Base-by-base conservation (phyloP, 768 basidiomycete genomes). In the Suillus americanus region DNA sequence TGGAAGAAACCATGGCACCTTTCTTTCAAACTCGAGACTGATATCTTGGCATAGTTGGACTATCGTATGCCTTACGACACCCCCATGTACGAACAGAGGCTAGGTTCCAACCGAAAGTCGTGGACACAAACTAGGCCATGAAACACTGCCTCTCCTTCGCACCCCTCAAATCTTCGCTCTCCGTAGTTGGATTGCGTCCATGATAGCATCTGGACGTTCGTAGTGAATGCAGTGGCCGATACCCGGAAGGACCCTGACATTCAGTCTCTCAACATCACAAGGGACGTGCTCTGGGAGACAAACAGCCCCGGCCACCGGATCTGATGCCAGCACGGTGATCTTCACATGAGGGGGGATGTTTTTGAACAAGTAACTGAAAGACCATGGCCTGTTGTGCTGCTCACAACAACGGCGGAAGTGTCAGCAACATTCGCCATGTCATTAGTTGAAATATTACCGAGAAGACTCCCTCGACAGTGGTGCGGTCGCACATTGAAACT, bases 211-310 rank as follows among this genome's bases (percentile, higher is more conserved):
- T 0, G 73, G 73, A 30, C 66, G 61, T 33, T 76, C 74, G n/a
- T 33, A 64, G 28, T 74, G 73, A 28, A 76, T 68, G 67, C 70
- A 76, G 51, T 74, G 74, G 1, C 65, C 64, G 2, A 67, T 66
- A 0, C 71, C 70, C 0, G 67, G 64, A 1, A 75, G 61, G 9
- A 62, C 30, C 10, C 9, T 57, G 16, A 25, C 37, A 57, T 18
- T 2, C 23, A 57, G 5, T 25, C 37, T 38, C 37, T 57, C 20
- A 16, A 70, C 56, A 0, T 28, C 13, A 20, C 62, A 57, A 13
- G 43, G 41, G 37, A 74, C 9, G 7, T 71, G 57, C 14, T 72
- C 63, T 3, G 65, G 40, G 1, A 5, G 1, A 30, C 65, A 63
- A 8, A 63, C 1, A 1, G 51, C 7, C 12, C 41, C 7, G 9